These are phyloP conservation scores for Meyerozyma smithsonii DNA, from an alignment of 1,139 yeast species.

Conservation along the genomic window DNA sequence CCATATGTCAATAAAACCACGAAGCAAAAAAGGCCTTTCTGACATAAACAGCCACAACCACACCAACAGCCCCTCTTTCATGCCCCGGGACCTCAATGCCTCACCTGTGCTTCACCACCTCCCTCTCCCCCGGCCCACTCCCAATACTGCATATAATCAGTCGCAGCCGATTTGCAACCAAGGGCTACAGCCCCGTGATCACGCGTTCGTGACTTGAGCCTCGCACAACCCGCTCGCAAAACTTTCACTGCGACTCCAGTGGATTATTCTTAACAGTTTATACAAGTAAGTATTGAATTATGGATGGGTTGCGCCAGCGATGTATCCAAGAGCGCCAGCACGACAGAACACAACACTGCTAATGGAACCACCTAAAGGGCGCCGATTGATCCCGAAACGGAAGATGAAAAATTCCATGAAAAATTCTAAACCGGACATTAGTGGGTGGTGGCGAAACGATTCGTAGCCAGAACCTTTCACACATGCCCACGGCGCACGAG, in stretches of 20 bases:
- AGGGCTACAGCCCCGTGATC: neutral
- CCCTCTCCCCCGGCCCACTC: too few species aligned
- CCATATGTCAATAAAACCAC: too few species aligned
- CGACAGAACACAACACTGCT: neutral
- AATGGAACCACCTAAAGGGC: neutral
- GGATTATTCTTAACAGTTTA: constrained; percentile 2
- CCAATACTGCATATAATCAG: too few species aligned
- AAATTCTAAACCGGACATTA: neutral
- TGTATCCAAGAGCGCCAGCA: neutral
- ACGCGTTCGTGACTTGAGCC: constrained; percentile 3
- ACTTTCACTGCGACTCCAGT: constrained; percentile 3
- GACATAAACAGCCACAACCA: too few species aligned
- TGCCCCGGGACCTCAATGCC: too few species aligned
- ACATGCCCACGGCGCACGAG: too few species aligned
- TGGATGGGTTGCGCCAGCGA: neutral
- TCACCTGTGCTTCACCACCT: too few species aligned
- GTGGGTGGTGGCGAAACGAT: too few species aligned
- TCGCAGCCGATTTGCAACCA: neutral
- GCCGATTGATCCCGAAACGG: neutral
- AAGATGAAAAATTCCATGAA: neutral
- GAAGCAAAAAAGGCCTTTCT: too few species aligned
- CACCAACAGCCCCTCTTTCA: too few species aligned
- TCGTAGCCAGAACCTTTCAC: too few species aligned
- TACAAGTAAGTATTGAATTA: constrained; percentile 1
- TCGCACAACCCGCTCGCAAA: constrained; percentile 4